Percentiles rank a stretch among this genome's conserved stretches.
Evolutionary conservation across 2,329 filamentous ascomycete species (phyloP).

Genomic region (Xylariales sp.): DNA sequence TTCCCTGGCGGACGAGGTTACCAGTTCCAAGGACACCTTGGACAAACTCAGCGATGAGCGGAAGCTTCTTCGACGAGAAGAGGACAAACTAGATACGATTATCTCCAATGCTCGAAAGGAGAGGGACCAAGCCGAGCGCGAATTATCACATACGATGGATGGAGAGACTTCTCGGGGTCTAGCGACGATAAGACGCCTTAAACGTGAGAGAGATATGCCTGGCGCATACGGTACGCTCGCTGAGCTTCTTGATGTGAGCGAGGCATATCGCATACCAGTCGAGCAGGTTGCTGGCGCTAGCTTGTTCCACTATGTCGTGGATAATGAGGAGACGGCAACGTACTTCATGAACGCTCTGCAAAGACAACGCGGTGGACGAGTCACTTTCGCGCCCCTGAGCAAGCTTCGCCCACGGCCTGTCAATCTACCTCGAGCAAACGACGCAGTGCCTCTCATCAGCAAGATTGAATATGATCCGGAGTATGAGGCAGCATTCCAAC

Average conservation of each 20-base stretch:
- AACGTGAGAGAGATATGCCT: slow-evolving; percentile 70
- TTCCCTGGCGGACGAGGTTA: slow-evolving; percentile 67
- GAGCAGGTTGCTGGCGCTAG: slow-evolving; percentile 91
- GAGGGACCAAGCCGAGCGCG: slow-evolving; percentile 70
- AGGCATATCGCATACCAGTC: slow-evolving; percentile 80
- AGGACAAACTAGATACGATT: slow-evolving; percentile 78
- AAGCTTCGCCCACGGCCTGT: slow-evolving; percentile 65
- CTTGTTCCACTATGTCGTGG: slow-evolving; percentile 93
- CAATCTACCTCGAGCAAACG: slow-evolving; percentile 79
- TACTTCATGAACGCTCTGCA: slow-evolving; percentile 75
- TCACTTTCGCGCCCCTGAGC: slow-evolving; percentile 93
- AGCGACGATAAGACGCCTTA: slow-evolving; percentile 79
- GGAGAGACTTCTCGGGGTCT: slow-evolving; percentile 80
- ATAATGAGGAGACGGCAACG: slow-evolving; percentile 83
- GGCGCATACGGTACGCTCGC: slow-evolving; percentile 91
- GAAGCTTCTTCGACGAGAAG: slow-evolving; percentile 82
- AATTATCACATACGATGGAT: slow-evolving; percentile 82
- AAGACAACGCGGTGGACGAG: slow-evolving; percentile 72
- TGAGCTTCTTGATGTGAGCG: slow-evolving; percentile 82
- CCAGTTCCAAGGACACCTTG: slow-evolving; percentile 70
- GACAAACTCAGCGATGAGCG: slow-evolving; percentile 81
- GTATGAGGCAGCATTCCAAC: slow-evolving; percentile 83
- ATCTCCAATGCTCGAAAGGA: slow-evolving; percentile 72
- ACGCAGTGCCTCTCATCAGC: slow-evolving; percentile 80
- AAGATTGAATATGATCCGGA: slow-evolving; percentile 74